phyloP scores from a whole-genome alignment of 2,329 filamentous ascomycete species.

The Colletotrichum gigasporum region DNA sequence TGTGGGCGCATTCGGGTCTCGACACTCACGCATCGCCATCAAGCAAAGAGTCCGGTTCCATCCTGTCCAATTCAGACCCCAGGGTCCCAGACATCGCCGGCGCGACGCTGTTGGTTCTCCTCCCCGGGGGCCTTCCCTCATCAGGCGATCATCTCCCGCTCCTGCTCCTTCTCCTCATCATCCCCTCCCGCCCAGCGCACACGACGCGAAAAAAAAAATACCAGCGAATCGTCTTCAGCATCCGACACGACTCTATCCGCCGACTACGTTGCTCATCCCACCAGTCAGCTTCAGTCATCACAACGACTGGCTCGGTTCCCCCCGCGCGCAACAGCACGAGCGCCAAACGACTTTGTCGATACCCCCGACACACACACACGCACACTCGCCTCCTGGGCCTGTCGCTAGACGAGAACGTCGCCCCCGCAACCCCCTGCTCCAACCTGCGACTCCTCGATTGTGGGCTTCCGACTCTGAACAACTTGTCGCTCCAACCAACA shows the following conservation, averaged over 20 bases:
- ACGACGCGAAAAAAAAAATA: slow-evolving; percentile 19
- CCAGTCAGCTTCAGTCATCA: slow-evolving; percentile 16
- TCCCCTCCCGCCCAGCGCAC: slow-evolving; percentile 9
- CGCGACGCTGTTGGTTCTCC: slow-evolving; percentile 10
- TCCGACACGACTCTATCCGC: slow-evolving; percentile 14
- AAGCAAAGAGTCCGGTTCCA: background rate
- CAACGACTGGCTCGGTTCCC: slow-evolving; percentile 3
- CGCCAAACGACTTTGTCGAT: slow-evolving; percentile 5
- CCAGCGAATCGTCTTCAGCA: slow-evolving; percentile 14
- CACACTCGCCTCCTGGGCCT: background rate
- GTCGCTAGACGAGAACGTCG: slow-evolving; percentile 20
- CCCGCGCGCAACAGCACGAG: background rate
- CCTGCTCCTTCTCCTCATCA: background rate
- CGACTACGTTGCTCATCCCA: slow-evolving; percentile 8
- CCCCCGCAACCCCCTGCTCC: slow-evolving; percentile 29
- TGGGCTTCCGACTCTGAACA: slow-evolving; percentile 27
- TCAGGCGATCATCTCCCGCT: slow-evolving; percentile 16
- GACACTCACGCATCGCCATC: background rate
- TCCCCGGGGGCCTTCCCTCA: slow-evolving; percentile 11
- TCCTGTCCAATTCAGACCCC: background rate
- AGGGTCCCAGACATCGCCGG: slow-evolving; percentile 7
- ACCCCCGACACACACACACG: slow-evolving; percentile 7
- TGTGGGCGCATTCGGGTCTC: background rate
- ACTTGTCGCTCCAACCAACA: slow-evolving; percentile 16
- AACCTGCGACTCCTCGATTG: slow-evolving; percentile 31